phyloP scores from a whole-genome alignment of 768 basidiomycete species.

The Lyophyllum decastes region DNA sequence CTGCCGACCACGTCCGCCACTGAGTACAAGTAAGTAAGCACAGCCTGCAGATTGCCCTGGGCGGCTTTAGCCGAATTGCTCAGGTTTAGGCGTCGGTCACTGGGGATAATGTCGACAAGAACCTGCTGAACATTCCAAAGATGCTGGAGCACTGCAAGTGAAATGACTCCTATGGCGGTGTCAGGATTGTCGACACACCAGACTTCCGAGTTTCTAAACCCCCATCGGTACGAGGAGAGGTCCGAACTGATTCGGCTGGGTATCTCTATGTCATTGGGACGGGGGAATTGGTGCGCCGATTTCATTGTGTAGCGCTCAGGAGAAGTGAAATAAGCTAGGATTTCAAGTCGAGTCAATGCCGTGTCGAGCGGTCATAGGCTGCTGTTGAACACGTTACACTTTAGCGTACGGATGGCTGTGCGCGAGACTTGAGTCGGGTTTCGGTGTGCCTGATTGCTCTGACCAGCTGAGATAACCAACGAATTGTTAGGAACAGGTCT shows the following conservation, averaged over 20 bases:
- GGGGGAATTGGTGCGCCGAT: neutral
- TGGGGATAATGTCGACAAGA: neutral
- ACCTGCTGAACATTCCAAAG: neutral
- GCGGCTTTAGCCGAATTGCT: neutral
- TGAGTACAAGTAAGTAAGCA: neutral
- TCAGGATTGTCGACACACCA: neutral
- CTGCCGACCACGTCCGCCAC: too few species aligned
- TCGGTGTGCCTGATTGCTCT: slow-evolving; percentile 16
- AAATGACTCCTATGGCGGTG: neutral
- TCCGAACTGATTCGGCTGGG: neutral
- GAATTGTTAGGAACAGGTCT: slow-evolving; percentile 33
- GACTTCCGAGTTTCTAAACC: neutral
- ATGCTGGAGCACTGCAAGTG: neutral
- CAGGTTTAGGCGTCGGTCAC: neutral
- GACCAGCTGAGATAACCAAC: slow-evolving; percentile 30
- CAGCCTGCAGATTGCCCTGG: neutral
- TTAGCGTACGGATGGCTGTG: slow-evolving; percentile 23
- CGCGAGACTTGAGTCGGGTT: slow-evolving; percentile 13
- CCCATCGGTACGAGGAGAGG: neutral
- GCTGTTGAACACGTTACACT: slow-evolving; percentile 6
- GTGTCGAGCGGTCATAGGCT: slow-evolving; percentile 17
- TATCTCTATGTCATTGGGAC: neutral
- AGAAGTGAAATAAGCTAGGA: neutral
- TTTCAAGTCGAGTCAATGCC: slow-evolving; percentile 31
- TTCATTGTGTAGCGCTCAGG: neutral